A percentile compares a stretch with the other conserved stretches of the same genome.
Evolutionary conservation across 164 flowering plant species (phyloP).

Genomic region (Chimonanthus praecox): DNA sequence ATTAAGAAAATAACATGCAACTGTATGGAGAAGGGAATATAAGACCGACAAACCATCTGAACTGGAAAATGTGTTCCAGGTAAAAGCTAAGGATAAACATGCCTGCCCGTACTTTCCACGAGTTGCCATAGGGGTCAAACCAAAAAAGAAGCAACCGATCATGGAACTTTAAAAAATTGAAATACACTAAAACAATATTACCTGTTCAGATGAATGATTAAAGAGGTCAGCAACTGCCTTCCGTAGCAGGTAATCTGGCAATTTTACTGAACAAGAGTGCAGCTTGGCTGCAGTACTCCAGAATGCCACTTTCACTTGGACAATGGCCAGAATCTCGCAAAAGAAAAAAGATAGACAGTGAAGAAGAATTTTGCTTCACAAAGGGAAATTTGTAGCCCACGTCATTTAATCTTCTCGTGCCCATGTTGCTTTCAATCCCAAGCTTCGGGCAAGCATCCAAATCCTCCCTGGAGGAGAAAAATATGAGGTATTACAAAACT

Average conservation of each 20-base stretch:
- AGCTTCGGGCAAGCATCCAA: slow-evolving; percentile 15
- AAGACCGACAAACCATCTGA: neutral
- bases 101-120: slow-evolving; percentile 12
- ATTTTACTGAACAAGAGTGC: neutral
- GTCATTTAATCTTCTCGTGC: neutral
- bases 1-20: neutral
- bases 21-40: neutral
- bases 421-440: slow-evolving; percentile 7
- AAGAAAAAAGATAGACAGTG: neutral
- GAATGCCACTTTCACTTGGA: slow-evolving; percentile 6
- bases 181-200: slow-evolving; percentile 17
- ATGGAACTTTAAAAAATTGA: slow-evolving; percentile 15
- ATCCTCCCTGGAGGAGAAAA: slow-evolving; percentile 6
- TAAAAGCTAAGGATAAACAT: slow-evolving; percentile 5
- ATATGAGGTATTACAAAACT: neutral
- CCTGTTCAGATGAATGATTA: slow-evolving; percentile 13
- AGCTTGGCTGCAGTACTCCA: neutral
- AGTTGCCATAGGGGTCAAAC: slow-evolving; percentile 2
- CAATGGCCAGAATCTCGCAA: slow-evolving; percentile 13
- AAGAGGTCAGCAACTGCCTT: slow-evolving; percentile 12
- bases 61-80: neutral
- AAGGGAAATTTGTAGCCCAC: slow-evolving; percentile 3
- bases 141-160: neutral
- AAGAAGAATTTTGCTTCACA: slow-evolving; percentile 8
- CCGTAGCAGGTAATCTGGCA: slow-evolving; percentile 11